Evolutionary conservation across 305 asterid genomes (phyloP), one percentile per base, ranked within the genome.

Genomic region (Fraxinus albicans): DNA sequence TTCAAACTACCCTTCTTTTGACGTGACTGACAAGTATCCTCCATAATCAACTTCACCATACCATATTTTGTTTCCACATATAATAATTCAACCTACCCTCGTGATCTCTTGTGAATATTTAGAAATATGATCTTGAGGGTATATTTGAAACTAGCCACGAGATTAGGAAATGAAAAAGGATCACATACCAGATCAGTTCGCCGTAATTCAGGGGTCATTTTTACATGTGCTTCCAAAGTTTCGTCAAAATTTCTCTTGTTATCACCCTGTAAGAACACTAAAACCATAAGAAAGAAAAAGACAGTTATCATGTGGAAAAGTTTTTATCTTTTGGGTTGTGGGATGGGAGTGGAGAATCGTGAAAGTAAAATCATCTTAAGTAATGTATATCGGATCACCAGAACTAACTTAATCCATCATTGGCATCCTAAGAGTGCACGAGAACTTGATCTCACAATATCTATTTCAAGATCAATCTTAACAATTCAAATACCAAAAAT

Each of bases 201-300:
- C 25, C 95, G 94, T 85, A 97, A 88, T 7, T 97, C 99, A n/a
- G 95, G 90, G 65, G 95, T 88, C 97, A 97, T 88, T 83, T 88
- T 92, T 53, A 95, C 98, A 84, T 97, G 99, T 40, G 95, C 99
- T 91, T 97, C 99, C 81, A 97, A 82, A 81, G 99, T 95, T 91
- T 97, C 99, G 80, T 89, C 97, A 86, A 93, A 94, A 67, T 88
- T 92, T 79, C 79, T 78, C 90, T 84, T 92, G 82, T 92, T 90
- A 88, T 86, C 89, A 82, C 93, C 96, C 99, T 95, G 98, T 84
- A 89, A 36, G 84, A 91, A 83, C 86, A 91, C 88, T 87, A 88
- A 85, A 88, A 89, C 73, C 76, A 83, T 79, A 84, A 83, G 80
- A 88, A 85, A 83, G 35, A 74, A 92, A 69, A 81, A 55, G 72